Evolutionary conservation across 2,329 filamentous ascomycete genomes (phyloP).

Genomic region (Ophiostoma quercus): DNA sequence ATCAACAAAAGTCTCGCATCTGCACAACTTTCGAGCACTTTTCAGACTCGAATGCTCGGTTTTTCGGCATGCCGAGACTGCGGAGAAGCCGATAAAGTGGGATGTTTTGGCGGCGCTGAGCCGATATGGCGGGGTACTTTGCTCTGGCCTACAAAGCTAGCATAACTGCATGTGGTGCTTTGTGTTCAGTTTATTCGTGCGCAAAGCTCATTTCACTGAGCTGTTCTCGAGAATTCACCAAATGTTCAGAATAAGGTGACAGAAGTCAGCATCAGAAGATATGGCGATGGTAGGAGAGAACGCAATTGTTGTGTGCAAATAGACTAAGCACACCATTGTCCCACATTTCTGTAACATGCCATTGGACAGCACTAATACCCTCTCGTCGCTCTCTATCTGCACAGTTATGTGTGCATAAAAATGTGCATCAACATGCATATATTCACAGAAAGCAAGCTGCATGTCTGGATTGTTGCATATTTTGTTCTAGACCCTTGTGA

Average conservation of each 20-base stretch:
- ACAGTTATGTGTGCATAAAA: not conserved
- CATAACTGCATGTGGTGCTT: not conserved
- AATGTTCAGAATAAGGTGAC: too few relatives aligned
- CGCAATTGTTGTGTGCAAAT: not conserved
- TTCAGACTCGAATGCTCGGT: not conserved
- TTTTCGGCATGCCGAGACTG: not conserved
- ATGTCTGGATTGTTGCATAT: too few relatives aligned
- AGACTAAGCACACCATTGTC: not conserved
- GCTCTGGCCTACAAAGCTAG: too few relatives aligned
- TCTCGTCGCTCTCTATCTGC: not conserved
- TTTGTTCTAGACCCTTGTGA: too few relatives aligned
- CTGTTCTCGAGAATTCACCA: too few relatives aligned
- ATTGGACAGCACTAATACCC: not conserved
- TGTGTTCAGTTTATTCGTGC: not conserved
- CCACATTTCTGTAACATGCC: not conserved
- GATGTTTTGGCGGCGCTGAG: not conserved
- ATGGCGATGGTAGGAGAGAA: not conserved
- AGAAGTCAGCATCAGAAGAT: not conserved
- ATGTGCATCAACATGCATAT: not conserved
- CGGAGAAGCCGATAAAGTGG: slow-evolving; percentile 7
- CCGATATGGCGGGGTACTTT: not conserved
- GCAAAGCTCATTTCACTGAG: not conserved
- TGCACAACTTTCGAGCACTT: not conserved
- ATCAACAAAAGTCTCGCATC: not conserved
- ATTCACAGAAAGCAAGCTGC: too few relatives aligned